Base-by-base conservation (phyloP, 2,329 filamentous ascomycete species). In the Thielaviopsis euricoi region DNA sequence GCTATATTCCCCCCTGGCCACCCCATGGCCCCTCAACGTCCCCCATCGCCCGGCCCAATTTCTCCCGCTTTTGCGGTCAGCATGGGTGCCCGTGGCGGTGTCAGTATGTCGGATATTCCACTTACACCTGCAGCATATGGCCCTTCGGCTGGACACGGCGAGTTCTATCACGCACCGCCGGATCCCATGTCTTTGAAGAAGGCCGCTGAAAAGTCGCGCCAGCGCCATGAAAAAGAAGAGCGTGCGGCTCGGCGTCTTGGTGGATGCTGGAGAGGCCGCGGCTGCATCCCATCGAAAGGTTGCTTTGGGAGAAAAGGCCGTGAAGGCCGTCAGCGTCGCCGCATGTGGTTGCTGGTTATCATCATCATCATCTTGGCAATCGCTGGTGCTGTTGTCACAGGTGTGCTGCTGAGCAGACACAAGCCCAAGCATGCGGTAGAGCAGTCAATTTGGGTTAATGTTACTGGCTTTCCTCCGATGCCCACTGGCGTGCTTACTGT, bases 381-480 rank as follows among this genome's bases (percentile, higher is more conserved):
- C 17, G 68, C 85, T 22, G 73, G 80, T 1, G 71, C 89, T 12
- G 77, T 76, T 0, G 76, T 82, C 13, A 74, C 79, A 1, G 69
- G 88, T 50, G 75, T 73, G 56, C 72, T 69, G 62, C 71, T 71
- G 62, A 55, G 22, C 25, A 51, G 25, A 37, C 37, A 40, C 29
- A 54, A 50, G 23, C 37, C 37, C 17, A 54, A 23, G 53, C 23
- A 51, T 26, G 15, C 7, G 37, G 37, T 17, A 15, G 17, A 43
- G 37, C 50, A 70, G n/a, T 75, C 73, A 1, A 73, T 74, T 55
- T 96, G 88, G 85, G 75, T 95, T 58, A 95, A 95, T 66, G 68
- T 94, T 61, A 94, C 90, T 1, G 82, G 83, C 55, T 95, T 87
- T 63, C 90, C 90, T 19, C 85, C 89, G 0, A 87, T 96, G 65